A percentile compares a stretch with the other conserved stretches of the same genome.
phyloP scores from a whole-genome alignment of 1,284 basidiomycete species.

The Heterobasidion annosum region DNA sequence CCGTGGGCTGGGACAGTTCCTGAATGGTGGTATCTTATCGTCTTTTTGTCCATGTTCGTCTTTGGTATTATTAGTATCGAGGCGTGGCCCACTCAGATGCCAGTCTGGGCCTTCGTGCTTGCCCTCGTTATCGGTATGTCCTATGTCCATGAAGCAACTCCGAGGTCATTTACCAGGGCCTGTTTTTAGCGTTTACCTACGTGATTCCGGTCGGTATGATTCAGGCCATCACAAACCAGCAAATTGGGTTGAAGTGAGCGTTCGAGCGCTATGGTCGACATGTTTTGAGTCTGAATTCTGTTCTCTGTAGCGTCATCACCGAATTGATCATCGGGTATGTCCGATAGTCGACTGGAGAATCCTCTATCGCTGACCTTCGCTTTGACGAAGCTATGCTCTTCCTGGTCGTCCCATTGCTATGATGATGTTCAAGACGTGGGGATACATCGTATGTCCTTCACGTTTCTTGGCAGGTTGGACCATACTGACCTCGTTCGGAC shows the following conservation, averaged over 20 bases:
- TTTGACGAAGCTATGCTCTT: slow-evolving; percentile 33
- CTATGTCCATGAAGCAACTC: slow-evolving; percentile 51
- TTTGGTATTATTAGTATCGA: slow-evolving; percentile 62
- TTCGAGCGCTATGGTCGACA: slow-evolving; percentile 62
- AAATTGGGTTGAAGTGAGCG: slow-evolving; percentile 45
- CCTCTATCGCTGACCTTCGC: neutral
- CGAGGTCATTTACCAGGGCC: slow-evolving; percentile 27
- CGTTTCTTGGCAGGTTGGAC: neutral
- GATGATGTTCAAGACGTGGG: slow-evolving; percentile 41
- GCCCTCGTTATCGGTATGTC: slow-evolving; percentile 27
- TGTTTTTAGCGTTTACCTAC: slow-evolving; percentile 48
- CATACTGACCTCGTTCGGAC: neutral
- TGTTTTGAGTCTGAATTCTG: no score
- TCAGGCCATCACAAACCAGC: slow-evolving; percentile 42
- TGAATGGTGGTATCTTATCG: slow-evolving; percentile 26
- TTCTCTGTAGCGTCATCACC: slow-evolving; percentile 25
- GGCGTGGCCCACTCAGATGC: slow-evolving; percentile 57
- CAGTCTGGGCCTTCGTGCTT: slow-evolving; percentile 48
- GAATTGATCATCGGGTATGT: slow-evolving; percentile 24
- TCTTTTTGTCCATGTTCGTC: slow-evolving; percentile 33
- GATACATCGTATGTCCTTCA: slow-evolving; percentile 24
- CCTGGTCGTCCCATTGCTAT: slow-evolving; percentile 38
- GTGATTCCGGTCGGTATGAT: slow-evolving; percentile 46
- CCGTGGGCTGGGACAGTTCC: slow-evolving; percentile 14
- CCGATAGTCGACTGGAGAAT: neutral